Conservation (phyloP, 75 land plant species). For the Azolla pinnata region DNA sequence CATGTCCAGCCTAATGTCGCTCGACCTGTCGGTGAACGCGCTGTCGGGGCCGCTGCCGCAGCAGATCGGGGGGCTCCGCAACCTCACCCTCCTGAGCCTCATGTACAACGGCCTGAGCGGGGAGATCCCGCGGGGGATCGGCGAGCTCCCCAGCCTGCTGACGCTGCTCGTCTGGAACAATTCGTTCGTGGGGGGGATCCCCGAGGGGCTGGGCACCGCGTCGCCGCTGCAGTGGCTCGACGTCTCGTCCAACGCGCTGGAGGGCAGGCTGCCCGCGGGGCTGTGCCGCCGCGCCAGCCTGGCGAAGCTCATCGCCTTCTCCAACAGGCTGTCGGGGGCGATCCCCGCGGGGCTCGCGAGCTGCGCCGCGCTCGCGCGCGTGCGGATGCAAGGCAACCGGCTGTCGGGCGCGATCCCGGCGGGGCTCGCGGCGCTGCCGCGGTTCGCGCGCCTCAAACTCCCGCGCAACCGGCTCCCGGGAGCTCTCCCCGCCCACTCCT, state of each 20-base stretch:
- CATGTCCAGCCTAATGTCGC: slow-evolving; percentile 25
- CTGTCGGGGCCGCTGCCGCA: slow-evolving; percentile 41
- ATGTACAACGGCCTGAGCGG: slow-evolving; percentile 9
- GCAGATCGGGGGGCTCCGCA: slow-evolving; percentile 21
- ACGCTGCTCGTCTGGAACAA: slow-evolving; percentile 18
- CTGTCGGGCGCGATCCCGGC: slow-evolving; percentile 38
- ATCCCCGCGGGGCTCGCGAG: slow-evolving; percentile 42
- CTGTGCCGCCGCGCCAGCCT: slow-evolving; percentile 33
- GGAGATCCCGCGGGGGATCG: slow-evolving; percentile 11
- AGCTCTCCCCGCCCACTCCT: slow-evolving; percentile 47
- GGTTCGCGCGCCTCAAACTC: slow-evolving; percentile 44
- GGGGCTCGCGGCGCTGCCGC: slow-evolving; percentile 37
- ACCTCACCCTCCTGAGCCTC: slow-evolving; percentile 23
- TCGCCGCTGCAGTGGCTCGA: slow-evolving; percentile 35
- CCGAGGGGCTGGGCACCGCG: slow-evolving; percentile 17
- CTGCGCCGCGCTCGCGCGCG: slow-evolving; percentile 30
- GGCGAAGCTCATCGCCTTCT: slow-evolving; percentile 27
- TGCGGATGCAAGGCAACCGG: slow-evolving; percentile 55
- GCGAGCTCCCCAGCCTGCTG: slow-evolving; percentile 25
- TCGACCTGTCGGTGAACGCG: slow-evolving; percentile 49
- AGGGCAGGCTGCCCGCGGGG: slow-evolving; percentile 45
- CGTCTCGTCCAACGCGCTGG: slow-evolving; percentile 43
- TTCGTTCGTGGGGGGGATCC: slow-evolving; percentile 18
- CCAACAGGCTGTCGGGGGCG: slow-evolving; percentile 46
- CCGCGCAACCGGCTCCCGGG: slow-evolving; percentile 68